phyloP scores from a whole-genome alignment of 2,329 filamentous ascomycete genomes.

The Didymella exigua region DNA sequence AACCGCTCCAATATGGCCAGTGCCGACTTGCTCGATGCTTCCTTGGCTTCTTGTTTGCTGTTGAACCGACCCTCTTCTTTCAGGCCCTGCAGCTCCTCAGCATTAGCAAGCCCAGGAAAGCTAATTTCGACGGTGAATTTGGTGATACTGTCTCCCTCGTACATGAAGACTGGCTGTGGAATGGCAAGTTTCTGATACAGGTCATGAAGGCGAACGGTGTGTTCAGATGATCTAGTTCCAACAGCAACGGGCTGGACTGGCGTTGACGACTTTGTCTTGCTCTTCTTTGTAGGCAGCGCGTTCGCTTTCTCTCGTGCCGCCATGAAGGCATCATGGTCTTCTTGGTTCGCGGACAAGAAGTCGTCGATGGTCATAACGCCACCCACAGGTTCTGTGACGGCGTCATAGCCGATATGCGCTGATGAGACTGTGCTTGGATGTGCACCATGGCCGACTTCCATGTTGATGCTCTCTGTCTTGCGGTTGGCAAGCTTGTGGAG shows the following conservation, averaged over 20 bases:
- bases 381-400: slow-evolving; percentile 5
- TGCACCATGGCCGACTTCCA: slow-evolving; percentile 17
- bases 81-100: slow-evolving; percentile 23
- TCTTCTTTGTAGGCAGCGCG: slow-evolving; percentile 13
- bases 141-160: slow-evolving; percentile 9
- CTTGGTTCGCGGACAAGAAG: slow-evolving; percentile 21
- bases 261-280: background rate
- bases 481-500: background rate
- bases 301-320: slow-evolving; percentile 15
- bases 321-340: slow-evolving; percentile 12
- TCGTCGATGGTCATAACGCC: slow-evolving; percentile 29
- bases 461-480: slow-evolving; percentile 7
- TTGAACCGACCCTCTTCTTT: slow-evolving; percentile 33
- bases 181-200: slow-evolving; percentile 34
- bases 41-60: slow-evolving; percentile 53
- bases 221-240: slow-evolving; percentile 24
- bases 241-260: slow-evolving; percentile 26
- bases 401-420: background rate
- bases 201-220: slow-evolving; percentile 30
- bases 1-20: slow-evolving; percentile 34
- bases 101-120: slow-evolving; percentile 27
- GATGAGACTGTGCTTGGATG: background rate
- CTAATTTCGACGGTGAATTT: slow-evolving; percentile 32
- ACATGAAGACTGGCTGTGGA: slow-evolving; percentile 30
- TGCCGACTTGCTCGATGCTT: slow-evolving; percentile 45